These are phyloP conservation scores for Trypanosoma rangeli DNA, from an alignment of 208 protist species.

Conservation along the genomic window DNA sequence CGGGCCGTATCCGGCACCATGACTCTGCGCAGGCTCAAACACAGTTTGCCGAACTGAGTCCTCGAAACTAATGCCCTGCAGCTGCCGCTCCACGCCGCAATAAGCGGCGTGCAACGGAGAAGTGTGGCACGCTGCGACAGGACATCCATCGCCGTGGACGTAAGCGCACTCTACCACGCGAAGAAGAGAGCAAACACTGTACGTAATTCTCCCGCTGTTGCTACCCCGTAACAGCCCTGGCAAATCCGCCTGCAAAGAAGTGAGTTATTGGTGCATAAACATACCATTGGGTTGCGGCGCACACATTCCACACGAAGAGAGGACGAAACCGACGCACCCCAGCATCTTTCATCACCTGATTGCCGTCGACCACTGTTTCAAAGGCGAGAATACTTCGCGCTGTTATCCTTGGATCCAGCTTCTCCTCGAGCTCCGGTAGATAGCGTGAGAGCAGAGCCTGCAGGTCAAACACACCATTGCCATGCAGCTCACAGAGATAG, in stretches of 20 bases:
- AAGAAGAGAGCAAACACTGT: constrained; percentile 56
- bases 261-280: constrained; percentile 59
- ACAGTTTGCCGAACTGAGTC: constrained; percentile 55
- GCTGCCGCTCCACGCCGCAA: constrained; percentile 73
- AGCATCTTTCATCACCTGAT: constrained; percentile 44
- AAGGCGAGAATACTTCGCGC: constrained; percentile 70
- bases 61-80: constrained; percentile 65
- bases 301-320: constrained; percentile 34
- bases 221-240: constrained; percentile 36
- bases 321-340: constrained; percentile 26
- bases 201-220: constrained; percentile 70
- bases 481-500: constrained; percentile 79
- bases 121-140: constrained; percentile 46
- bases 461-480: constrained; percentile 60
- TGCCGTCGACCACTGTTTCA: constrained; percentile 55
- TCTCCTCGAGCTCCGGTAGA: constrained; percentile 55
- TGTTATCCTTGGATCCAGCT: constrained; percentile 43
- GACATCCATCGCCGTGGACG: constrained; percentile 15
- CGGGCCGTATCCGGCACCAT: constrained; percentile 66
- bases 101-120: constrained; percentile 68
- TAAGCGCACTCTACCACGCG: constrained; percentile 19
- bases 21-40: constrained; percentile 65
- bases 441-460: constrained; percentile 49
- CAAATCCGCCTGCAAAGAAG: constrained; percentile 49
- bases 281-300: constrained; percentile 35